Evolutionary conservation across 441 rosid species (phyloP).

Genomic region (Euphorbia celastroides): DNA sequence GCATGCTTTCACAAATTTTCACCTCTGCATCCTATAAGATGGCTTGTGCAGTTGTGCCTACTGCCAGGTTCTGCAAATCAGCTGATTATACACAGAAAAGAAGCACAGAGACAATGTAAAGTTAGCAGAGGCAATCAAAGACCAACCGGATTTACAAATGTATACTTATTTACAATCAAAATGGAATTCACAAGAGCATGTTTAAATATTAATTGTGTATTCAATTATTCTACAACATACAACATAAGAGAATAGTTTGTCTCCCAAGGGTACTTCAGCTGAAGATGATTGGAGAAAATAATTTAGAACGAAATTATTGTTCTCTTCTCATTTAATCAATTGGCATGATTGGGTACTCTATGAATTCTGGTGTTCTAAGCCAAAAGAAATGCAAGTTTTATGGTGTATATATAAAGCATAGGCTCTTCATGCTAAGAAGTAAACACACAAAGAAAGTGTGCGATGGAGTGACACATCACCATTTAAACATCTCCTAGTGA

Average conservation of each 20-base stretch:
- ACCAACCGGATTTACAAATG: background rate
- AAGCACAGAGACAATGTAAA: background rate
- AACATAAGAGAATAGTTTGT: background rate
- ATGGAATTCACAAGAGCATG: background rate
- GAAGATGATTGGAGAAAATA: background rate
- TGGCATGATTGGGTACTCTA: background rate
- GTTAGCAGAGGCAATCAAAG: background rate
- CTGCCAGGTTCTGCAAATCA: background rate
- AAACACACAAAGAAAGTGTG: background rate
- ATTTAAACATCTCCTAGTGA: background rate
- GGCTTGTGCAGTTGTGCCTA: too few species aligned
- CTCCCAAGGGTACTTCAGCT: background rate
- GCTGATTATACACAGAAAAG: background rate
- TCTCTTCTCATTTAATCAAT: background rate
- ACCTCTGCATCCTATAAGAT: constrained; percentile 92
- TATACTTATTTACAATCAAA: background rate
- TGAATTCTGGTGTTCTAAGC: background rate
- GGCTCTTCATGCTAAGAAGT: background rate
- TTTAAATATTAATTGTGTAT: background rate
- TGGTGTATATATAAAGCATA: background rate
- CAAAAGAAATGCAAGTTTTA: background rate
- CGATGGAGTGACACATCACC: background rate
- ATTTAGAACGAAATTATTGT: background rate
- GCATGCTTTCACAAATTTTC: constrained; percentile 88
- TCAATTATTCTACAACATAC: background rate